Base-by-base conservation (phyloP, 2,329 filamentous ascomycete genomes). In the Colletotrichum sojae region DNA sequence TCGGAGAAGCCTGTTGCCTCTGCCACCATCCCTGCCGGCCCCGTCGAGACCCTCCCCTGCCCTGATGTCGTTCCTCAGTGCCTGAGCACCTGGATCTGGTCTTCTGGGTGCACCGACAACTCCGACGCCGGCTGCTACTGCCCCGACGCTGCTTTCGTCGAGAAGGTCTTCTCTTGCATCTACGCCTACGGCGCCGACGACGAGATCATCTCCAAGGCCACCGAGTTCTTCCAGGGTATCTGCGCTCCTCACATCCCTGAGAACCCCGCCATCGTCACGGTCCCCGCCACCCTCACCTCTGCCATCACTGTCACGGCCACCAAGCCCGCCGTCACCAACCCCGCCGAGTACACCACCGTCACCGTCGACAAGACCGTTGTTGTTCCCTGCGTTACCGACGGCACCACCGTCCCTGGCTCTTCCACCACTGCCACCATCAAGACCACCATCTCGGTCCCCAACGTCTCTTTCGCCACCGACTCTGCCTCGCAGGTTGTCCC, bases 171-270 rank as follows among this genome's bases (percentile, higher is more conserved):
- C 80, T 83, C 88, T 71, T 98, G 95, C 83, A 86, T 98, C 75
- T 89, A 91, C 76, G 88, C 94, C 66, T 91, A 94, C 86, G 92
- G 91, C 72, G 86, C 87, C 69, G 86, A 87, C 68, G 87, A 91
- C 70, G 84, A 88, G 53, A 88, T 93, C 77, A 86, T 95, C 74
- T 85, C 89, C 63, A 83, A 90, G 74, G 93, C 94, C 70, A 87
- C 96, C 69, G 88, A 88, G 75, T 97, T 93, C 89, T 92, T 98
- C 86, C 91, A 95, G 81, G 95, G 95, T 79, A 93, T 98, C 82
- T 98, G 95, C 84, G 94, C 92, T 67, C 83, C 87, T 61, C 91
- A 91, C 81, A 87, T 94, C 43, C 84, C 87, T 16, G 75, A 88
- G 78, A 97, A 98, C 88, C 94, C 95, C n/a, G 93, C 87, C 72